phyloP scores from a whole-genome alignment of 2,329 filamentous ascomycete species.

The Sporothrix protearum region DNA sequence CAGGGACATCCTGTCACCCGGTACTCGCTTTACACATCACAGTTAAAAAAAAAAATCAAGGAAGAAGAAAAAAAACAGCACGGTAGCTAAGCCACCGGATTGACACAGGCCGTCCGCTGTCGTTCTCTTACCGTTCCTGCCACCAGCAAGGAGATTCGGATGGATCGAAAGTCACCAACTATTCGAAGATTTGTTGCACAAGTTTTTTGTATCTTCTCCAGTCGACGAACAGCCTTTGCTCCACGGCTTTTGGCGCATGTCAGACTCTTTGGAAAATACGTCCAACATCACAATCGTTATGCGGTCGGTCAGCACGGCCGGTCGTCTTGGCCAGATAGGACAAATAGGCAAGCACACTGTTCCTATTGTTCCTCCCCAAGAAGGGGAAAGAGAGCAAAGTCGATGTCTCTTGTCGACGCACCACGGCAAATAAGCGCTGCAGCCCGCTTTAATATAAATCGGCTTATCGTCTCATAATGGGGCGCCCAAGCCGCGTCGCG shows the following conservation, averaged over 20 bases:
- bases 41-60: too few relatives aligned
- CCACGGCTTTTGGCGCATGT: constrained; percentile 7
- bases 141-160: neutral
- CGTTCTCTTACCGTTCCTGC: neutral
- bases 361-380: neutral
- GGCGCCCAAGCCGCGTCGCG: constrained; percentile 8
- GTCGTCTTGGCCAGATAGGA: neutral
- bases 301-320: neutral
- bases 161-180: neutral
- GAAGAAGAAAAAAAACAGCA: too few relatives aligned
- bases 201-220: neutral
- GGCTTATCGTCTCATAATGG: constrained; percentile 5
- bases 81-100: constrained; percentile 9
- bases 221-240: neutral
- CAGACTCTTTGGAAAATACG: neutral
- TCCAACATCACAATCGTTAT: neutral
- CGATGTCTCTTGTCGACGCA: constrained; percentile 1
- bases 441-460: constrained; percentile 10
- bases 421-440: constrained; percentile 19
- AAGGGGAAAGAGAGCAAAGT: neutral
- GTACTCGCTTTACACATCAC: neutral
- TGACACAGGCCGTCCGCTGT: neutral
- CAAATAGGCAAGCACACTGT: neutral
- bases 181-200: neutral
- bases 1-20: neutral